phyloP scores from a whole-genome alignment of 345 rosid genomes.

The Hypericum perforatum region DNA sequence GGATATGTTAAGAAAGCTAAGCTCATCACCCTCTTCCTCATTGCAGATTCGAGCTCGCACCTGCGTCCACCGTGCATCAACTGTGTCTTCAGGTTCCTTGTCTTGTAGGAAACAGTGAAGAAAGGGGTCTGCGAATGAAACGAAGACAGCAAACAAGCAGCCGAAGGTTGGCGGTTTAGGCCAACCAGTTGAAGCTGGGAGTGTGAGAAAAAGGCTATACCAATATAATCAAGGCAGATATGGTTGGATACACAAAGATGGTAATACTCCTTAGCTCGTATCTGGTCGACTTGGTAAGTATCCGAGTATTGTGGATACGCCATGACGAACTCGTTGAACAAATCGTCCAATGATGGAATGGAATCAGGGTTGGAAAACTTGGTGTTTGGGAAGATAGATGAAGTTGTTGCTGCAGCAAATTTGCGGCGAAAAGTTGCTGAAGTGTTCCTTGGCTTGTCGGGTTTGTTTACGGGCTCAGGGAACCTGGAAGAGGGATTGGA shows the following conservation, averaged over 20 bases:
- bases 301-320: conserved; percentile 55
- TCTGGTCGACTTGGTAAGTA: conserved; percentile 44
- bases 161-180: conserved; percentile 21
- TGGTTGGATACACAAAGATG: conserved; percentile 53
- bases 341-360: conserved; percentile 57
- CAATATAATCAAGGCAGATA: conserved; percentile 89
- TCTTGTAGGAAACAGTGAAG: conserved; percentile 69
- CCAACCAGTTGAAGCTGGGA: conserved; percentile 52
- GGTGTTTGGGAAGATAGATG: conserved; percentile 60
- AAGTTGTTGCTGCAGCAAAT: conserved; percentile 47
- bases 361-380: conserved; percentile 70
- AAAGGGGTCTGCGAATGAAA: conserved; percentile 43
- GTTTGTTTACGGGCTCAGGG: conserved; percentile 28
- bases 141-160: conserved; percentile 28
- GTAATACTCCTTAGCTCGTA: conserved; percentile 53
- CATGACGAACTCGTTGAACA: conserved; percentile 49
- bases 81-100: conserved; percentile 68
- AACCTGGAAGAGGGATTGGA: conserved; percentile 27
- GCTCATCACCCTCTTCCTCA: conserved; percentile 65
- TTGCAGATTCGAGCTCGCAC: conserved; percentile 52
- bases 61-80: conserved; percentile 65
- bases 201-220: conserved; percentile 74
- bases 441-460: conserved; percentile 31
- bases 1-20: conserved; percentile 63
- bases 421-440: conserved; percentile 52